Base-by-base conservation (phyloP, 805 yeast species). In the Yarrowia deformans region DNA sequence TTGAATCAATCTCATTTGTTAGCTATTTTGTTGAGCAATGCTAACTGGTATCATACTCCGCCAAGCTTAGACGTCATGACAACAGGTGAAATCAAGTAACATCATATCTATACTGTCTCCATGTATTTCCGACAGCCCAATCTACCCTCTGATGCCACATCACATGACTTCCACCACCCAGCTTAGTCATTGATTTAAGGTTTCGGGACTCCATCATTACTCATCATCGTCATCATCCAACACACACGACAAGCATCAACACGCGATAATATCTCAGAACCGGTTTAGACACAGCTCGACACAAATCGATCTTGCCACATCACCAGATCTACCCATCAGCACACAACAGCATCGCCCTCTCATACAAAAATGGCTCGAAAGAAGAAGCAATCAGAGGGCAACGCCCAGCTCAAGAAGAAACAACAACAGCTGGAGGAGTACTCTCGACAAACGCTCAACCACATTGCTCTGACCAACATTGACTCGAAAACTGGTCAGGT, bases 401-500 rank as follows among this genome's bases (percentile, higher is more conserved):
- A 63, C 48, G 34, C 68, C n/a, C 68, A 63, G 48, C 37, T 49
- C 16, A 63, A 63, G 23, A 49, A 48, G 55, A 63, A 63, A n/a
- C 68, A 63, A 12, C 56, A 48, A 18, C 48, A 63, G 56, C 68
- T 63, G 13, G 68, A 63, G 14, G 68, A 63, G 16, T 63, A 63
- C 29, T 48, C 68, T 8, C 56, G 68, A 13, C 71, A 76, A 61
- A 68, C 72, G 19, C 74, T 72, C 70, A 80, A 81, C 73, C 71
- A 72, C 61, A 56, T 73, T 10, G 82, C 81, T 8, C 72, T 81
- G 37, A 56, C 72, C 12, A 72, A 75, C 39, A 80, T 79, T 70
- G 83, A 81, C 70, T 78, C 79, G 5, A 64, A 71, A 16, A 68
- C 79, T n/a, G 77, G 77, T 35, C 76, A 78, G 68, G 72, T 81